phyloP scores from a whole-genome alignment of 106 monocot species.

The Xerophyta viscosa region DNA sequence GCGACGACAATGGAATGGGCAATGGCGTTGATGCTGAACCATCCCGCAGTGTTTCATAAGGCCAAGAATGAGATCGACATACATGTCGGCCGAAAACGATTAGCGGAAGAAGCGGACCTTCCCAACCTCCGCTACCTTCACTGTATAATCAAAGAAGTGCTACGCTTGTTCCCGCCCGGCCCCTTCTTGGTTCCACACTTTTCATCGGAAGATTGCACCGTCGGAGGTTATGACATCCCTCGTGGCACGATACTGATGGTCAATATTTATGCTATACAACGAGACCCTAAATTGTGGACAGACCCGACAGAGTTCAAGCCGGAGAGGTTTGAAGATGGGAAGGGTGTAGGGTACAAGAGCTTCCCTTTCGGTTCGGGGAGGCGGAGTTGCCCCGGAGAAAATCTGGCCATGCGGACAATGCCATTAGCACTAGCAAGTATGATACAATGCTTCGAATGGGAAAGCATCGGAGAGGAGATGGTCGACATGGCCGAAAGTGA shows the following conservation, averaged over 20 bases:
- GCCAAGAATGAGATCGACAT: neutral
- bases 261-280: slow-evolving; percentile 31
- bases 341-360: neutral
- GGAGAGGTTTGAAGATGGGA: slow-evolving; percentile 22
- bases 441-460: slow-evolving; percentile 64
- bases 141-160: slow-evolving; percentile 14
- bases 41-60: neutral
- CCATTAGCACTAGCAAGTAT: slow-evolving; percentile 26
- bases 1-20: slow-evolving; percentile 23
- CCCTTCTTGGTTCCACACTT: slow-evolving; percentile 39
- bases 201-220: slow-evolving; percentile 17
- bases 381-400: slow-evolving; percentile 46
- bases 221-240: slow-evolving; percentile 20
- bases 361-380: slow-evolving; percentile 54
- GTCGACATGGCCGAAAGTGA: slow-evolving; percentile 44
- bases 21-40: slow-evolving; percentile 6
- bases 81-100: neutral
- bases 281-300: slow-evolving; percentile 31
- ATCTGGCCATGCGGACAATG: slow-evolving; percentile 19
- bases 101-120: neutral
- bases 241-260: slow-evolving; percentile 28
- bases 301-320: slow-evolving; percentile 30
- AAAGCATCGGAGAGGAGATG: slow-evolving; percentile 15
- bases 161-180: slow-evolving; percentile 25
- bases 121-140: slow-evolving; percentile 1